phyloP scores from a whole-genome alignment of 495 filamentous ascomycete genomes.

The Hamigera avellanea region DNA sequence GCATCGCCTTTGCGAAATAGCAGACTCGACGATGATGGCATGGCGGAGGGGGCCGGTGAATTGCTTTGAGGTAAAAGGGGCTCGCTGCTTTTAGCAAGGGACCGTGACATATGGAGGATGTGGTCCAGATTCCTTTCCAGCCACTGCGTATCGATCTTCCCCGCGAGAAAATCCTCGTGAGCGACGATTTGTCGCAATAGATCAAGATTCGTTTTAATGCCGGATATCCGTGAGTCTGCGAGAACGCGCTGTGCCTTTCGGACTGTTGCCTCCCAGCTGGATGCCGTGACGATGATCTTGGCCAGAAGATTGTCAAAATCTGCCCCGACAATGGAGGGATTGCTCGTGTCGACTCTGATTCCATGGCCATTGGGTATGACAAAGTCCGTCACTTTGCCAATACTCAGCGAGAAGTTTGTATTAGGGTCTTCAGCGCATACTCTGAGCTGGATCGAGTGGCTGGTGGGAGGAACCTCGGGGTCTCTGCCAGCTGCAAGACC shows the following conservation, averaged over 20 bases:
- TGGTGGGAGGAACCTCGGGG: conserved; percentile 16
- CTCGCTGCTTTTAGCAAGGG: conserved; percentile 1
- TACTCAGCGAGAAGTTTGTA: conserved; percentile 42
- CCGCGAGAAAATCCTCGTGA: conserved; percentile 32
- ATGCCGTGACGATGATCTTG: conserved; percentile 49
- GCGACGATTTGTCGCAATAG: conserved; percentile 41
- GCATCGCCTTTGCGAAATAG: conserved; percentile 45
- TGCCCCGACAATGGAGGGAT: conserved; percentile 31
- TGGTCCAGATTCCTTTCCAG: conserved; percentile 35
- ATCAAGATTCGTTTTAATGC: conserved; percentile 44
- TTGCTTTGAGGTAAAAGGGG: neutral
- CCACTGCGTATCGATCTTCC: conserved; percentile 45
- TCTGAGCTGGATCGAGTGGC: conserved; percentile 44
- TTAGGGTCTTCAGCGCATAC: conserved; percentile 45
- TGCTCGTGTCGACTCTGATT: conserved; percentile 40
- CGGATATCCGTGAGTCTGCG: conserved; percentile 38
- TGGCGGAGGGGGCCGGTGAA: neutral
- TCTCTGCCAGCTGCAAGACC: conserved; percentile 21
- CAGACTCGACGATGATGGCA: conserved; percentile 21
- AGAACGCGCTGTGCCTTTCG: conserved; percentile 42
- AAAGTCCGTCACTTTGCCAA: conserved; percentile 44
- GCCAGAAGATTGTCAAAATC: conserved; percentile 50
- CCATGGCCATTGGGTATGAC: conserved; percentile 43
- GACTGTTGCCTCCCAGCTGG: conserved; percentile 37
- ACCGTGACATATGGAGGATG: conserved; percentile 17